Percentiles rank a stretch among this genome's conserved stretches.
phyloP scores from a whole-genome alignment of 1,284 basidiomycete genomes.

The Schizophyllum commune region DNA sequence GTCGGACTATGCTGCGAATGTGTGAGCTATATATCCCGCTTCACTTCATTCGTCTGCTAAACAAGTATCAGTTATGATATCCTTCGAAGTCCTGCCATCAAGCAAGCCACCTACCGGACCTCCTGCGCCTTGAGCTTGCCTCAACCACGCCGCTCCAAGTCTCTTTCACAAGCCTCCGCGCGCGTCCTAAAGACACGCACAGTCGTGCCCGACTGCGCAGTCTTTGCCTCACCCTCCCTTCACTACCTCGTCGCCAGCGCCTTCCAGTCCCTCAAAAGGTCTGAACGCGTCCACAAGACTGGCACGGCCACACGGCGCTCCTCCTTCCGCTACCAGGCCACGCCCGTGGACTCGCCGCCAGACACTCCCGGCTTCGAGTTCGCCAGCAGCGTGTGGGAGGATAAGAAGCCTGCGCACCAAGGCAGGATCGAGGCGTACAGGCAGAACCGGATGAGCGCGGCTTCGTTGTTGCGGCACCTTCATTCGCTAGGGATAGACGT shows the following conservation, averaged over 20 bases:
- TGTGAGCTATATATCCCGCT: constrained; percentile 27
- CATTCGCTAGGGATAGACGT: constrained; percentile 36
- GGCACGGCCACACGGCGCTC: constrained; percentile 31
- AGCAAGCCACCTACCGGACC: constrained; percentile 34
- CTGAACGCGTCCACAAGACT: constrained; percentile 27
- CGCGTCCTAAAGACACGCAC: constrained; percentile 38
- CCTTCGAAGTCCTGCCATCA: constrained; percentile 37
- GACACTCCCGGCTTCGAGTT: constrained; percentile 43
- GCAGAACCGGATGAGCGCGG: constrained; percentile 50
- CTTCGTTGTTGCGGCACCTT: constrained; percentile 41
- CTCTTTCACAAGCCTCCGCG: constrained; percentile 20
- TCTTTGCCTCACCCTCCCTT: constrained; percentile 33
- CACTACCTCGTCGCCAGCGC: constrained; percentile 29
- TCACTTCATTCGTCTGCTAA: constrained; percentile 1
- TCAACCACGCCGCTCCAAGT: constrained; percentile 27
- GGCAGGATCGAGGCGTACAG: constrained; percentile 45
- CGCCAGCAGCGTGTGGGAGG: constrained; percentile 46
- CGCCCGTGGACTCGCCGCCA: constrained; percentile 38
- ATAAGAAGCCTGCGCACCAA: constrained; percentile 46
- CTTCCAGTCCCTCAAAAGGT: constrained; percentile 37
- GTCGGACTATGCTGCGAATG: constrained; percentile 46
- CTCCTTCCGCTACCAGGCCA: constrained; percentile 46
- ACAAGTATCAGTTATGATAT: constrained; percentile 33
- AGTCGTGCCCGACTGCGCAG: constrained; percentile 37
- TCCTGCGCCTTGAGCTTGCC: constrained; percentile 36